phyloP scores from a whole-genome alignment of 169 alveolate genomes.

The Prorocentrum cordatum region DNA sequence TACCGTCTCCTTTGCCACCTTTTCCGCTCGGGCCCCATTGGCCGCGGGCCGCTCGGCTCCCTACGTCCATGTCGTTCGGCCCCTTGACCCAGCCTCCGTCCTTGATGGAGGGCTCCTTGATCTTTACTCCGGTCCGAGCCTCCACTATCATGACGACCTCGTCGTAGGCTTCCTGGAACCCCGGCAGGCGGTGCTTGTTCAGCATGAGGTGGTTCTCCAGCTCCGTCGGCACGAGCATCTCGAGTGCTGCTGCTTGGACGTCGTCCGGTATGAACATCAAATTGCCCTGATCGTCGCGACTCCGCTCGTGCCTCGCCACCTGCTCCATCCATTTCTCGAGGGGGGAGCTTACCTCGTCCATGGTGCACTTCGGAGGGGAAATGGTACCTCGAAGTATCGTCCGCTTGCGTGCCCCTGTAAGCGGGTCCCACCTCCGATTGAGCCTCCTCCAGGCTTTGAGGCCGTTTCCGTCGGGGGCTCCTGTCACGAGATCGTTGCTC shows the following conservation, averaged over 20 bases:
- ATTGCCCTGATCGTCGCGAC: not conserved
- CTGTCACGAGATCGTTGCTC: not conserved
- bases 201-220: constrained; percentile 6
- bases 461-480: not conserved
- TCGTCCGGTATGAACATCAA: not conserved
- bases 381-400: not conserved
- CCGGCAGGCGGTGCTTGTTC: not conserved
- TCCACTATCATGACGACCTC: not conserved
- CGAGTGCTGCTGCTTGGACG: not conserved
- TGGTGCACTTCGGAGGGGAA: not conserved
- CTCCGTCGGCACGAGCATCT: constrained; percentile 12
- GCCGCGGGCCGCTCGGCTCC: too few species aligned
- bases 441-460: not conserved
- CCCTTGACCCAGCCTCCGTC: too few species aligned
- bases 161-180: not conserved
- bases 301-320: not conserved
- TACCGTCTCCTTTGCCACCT: not conserved
- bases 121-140: not conserved
- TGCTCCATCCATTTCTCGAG: not conserved
- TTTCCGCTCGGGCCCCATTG: too few species aligned
- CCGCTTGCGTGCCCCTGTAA: not conserved
- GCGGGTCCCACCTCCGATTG: not conserved
- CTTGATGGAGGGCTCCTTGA: too few species aligned
- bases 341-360: not conserved
- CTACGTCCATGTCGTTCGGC: constrained; percentile 8